Base-by-base conservation (phyloP, 2,329 filamentous ascomycete species). In the Ophiostoma sp. region DNA sequence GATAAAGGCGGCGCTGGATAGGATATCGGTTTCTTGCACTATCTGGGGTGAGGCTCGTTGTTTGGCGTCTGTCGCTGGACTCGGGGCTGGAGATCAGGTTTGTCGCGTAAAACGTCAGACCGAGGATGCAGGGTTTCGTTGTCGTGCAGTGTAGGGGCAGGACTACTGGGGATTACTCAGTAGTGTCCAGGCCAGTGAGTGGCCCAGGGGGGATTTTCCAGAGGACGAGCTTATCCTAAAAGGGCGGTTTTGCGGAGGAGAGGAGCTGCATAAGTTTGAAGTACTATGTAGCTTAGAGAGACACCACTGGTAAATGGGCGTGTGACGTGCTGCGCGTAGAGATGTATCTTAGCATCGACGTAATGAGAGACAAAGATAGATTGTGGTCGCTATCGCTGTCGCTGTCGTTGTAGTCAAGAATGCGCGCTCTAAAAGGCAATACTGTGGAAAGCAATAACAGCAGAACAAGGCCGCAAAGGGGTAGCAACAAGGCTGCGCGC, bases 191-290 rank as follows among this genome's bases (percentile, higher is more conserved):
- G 54, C 33, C 57, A 36, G 35, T 52, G 62, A 68, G 52, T 57
- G 39, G 39, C 27, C 44, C 54, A 64, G 57, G 70, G 68, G 65
- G 17, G 36, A 27, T 52, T 57, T 66, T 41, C 23, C 52, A 68
- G 68, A 57, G 52, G n/a, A 1, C 23, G 35, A 67, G 67, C 68
- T 70, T 70, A 68, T 57, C 68, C 71, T 67, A n/a, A 70, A 67
- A 62, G 35, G 64, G 69, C 57, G 62, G 64, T 67, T 68, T 64
- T 70, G 66, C 68, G 68, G 68, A 70, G 66, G 48, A 66, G 48
- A 65, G 52, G 52, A 57, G n/a, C 52, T 57, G 27, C 27, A 31
- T 31, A 57, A n/a, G 23, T 27, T 48, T 48, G 44, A 48, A 6
- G 44, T n/a, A n/a, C n/a, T n/a, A n/a, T n/a, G n/a, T 20, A 48